Evolutionary conservation across 495 filamentous ascomycete genomes (phyloP), one percentile per base, ranked within the genome.

Genomic region (Penicillium crystallinum): DNA sequence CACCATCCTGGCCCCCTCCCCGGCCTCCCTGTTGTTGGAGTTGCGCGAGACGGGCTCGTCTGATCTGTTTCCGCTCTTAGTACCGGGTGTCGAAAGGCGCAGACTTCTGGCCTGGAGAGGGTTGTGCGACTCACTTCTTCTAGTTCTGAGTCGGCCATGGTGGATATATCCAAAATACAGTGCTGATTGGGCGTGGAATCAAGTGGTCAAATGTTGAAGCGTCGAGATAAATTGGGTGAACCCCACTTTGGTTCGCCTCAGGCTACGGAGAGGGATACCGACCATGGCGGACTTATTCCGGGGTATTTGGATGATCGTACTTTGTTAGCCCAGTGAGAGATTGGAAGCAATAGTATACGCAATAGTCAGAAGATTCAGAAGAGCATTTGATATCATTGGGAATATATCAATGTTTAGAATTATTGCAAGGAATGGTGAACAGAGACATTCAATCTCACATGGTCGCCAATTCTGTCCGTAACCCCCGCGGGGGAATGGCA

Each of bases 21-120:
- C 68, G 73, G 47, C 76, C 75, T 37, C 72, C 71, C 52, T 73
- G 68, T 66, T 92, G 86, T 55, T 87, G 90, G 49, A 97, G 87
- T 73, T 97, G 91, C 63, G 90, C 88, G 31, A 96, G 82, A 51
- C 91, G 89, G 55, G 91, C 91, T 68, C 85, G 85, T 60, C 91
- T 77, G 68, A 97, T 95, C 88, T 96, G 57, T 51, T 41, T 52
- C 31, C 17, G 38, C 10, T 42, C 12, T 56, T 35, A 55, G 37
- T 17, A 37, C 30, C n/a, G 45, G 21, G 44, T 15, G 46, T 54
- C 33, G 49, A 22, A 6, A 22, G 14, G 23, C 22, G 41, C 21
- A 9, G 9, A 30, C 9, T 9, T 43, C n/a, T 43, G 6, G 34
- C 7, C 40, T 17, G 15, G 23, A 1, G 17, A 25, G 7, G 17